phyloP scores from a whole-genome alignment of 2,329 filamentous ascomycete genomes.

The Aspergillus ruber region DNA sequence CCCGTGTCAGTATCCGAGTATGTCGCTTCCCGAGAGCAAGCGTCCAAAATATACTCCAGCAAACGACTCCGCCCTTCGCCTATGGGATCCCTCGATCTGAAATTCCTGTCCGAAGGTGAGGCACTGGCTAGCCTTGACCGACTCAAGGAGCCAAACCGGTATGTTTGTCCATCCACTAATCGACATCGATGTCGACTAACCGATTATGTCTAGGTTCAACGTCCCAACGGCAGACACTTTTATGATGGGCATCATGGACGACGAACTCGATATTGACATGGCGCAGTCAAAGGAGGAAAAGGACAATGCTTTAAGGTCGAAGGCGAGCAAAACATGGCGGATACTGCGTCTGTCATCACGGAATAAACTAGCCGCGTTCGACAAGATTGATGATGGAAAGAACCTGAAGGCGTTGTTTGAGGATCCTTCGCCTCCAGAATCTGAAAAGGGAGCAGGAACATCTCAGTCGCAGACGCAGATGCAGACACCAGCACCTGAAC shows the following conservation, averaged over 20 bases:
- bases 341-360: constrained; percentile 73
- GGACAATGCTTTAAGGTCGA: constrained; percentile 58
- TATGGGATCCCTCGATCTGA: constrained; percentile 67
- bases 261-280: constrained; percentile 83
- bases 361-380: constrained; percentile 68
- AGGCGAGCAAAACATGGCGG: constrained; percentile 86
- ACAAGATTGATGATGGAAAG: constrained; percentile 79
- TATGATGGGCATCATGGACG: constrained; percentile 65
- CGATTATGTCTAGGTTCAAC: constrained; percentile 46
- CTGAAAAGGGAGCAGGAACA: constrained; percentile 5
- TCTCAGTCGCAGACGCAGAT: constrained; percentile 6
- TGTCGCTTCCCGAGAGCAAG: constrained; percentile 59
- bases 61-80: constrained; percentile 64
- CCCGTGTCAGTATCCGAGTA: constrained; percentile 65
- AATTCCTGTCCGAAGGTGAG: constrained; percentile 67
- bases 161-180: constrained; percentile 10
- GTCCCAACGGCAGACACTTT: constrained; percentile 66
- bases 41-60: constrained; percentile 60
- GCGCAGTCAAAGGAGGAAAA: constrained; percentile 59
- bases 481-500: constrained; percentile 4
- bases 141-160: constrained; percentile 58
- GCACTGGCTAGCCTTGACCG: constrained; percentile 58
- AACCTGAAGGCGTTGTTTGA: constrained; percentile 53
- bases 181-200: constrained; percentile 9
- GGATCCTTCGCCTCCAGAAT: constrained; percentile 13